Base-by-base conservation (phyloP, 768 basidiomycete genomes). In the Scleroderma bovista region DNA sequence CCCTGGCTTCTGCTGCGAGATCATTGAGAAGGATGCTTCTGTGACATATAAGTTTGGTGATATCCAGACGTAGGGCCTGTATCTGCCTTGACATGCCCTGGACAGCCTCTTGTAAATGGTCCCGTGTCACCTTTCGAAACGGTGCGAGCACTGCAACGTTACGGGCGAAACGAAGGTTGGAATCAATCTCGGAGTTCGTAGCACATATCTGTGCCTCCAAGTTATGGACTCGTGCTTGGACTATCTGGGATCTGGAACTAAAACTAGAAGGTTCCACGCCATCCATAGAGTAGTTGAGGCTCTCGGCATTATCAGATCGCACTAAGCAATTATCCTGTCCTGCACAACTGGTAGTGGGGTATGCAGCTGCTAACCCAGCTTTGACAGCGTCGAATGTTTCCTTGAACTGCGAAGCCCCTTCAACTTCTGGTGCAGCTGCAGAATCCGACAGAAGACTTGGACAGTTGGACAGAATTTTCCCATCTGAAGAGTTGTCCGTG, bases 371-470 rank as follows among this genome's bases (percentile, higher is more conserved):
- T 44, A 93, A 72, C 59, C 89, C 85, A 1, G 88, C 86, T 67
- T 93, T 93, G 59, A 94, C 88, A 58, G 84, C 79, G 57, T 90
- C 83, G 62, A 93, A 93, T 0, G 89, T 89, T 19, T 86, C 83
- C 60, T 86, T 86, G 64, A 88, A 81, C 55, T 87, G 81, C 26
- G 79, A 80, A 39, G 78, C 75, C 24, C 77, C 78, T 39, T 83
- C 81, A 24, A 79, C 62, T 54, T 83, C 80, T 6, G 78, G 78
- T 10, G 76, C 76, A 19, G 72, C 66, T 11, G 78, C 72, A 20
- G 71, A 23, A n/a, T 40, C 45, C 22, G 42, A 26, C 44, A 44
- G 51, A 17, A 15, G 26, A 36, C n/a, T 40, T 36, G 26, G 55
- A 29, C n/a, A 24, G 32, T 63, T 68, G 10, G 72, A 66, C 7